Base-by-base conservation (phyloP, 805 yeast species). In the Starmera pachycereana region DNA sequence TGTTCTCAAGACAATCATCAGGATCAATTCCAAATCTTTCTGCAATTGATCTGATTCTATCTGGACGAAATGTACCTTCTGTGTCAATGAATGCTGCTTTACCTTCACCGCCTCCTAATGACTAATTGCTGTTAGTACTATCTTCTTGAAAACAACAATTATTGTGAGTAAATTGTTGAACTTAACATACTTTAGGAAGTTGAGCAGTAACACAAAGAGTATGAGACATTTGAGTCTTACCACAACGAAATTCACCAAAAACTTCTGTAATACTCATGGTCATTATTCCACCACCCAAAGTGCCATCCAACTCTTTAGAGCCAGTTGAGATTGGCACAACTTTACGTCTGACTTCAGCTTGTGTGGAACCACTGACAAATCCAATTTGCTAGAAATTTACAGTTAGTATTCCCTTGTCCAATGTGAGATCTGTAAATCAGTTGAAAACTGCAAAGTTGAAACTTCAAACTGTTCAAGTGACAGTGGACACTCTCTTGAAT, bases 21-120 rank as follows among this genome's bases (percentile, higher is more conserved):
- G 85, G 77, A 49, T 81, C 84, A 43, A 82, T 66, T 0, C 76
- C 82, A 56, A 74, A 82, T 41, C 85, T 61, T 46, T 70, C 75
- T 2, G 90, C 87, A 48, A 83, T 82, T 33, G 78, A 72, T 32
- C 58, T 62, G 38, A 75, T 70, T 53, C 80, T 61, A 44, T 79
- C 86, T 3, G 90, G 90, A 42, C 90, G 69, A 47, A 82, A 82
- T 1, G 90, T 82, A 5, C 90, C 90, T 54, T 83, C 90, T 0
- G 90, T 81, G 52, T 83, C 90, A 43, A 82, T 78, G 50, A 76
- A 82, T 9, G 84, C 80, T 25, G 82, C 85, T 59, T 81, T 82
- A 0, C 90, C 90, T 55, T 81, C 89, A 12, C 80, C 88, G 4
- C 90, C 90, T 4, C 89, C 89, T 71, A 77, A 65, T 31, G 71